Percentiles rank a stretch among this genome's conserved stretches.
These are phyloP conservation scores for Penicillium thymicola DNA, from an alignment of 2,329 filamentous ascomycete genomes.

Conservation along the genomic window DNA sequence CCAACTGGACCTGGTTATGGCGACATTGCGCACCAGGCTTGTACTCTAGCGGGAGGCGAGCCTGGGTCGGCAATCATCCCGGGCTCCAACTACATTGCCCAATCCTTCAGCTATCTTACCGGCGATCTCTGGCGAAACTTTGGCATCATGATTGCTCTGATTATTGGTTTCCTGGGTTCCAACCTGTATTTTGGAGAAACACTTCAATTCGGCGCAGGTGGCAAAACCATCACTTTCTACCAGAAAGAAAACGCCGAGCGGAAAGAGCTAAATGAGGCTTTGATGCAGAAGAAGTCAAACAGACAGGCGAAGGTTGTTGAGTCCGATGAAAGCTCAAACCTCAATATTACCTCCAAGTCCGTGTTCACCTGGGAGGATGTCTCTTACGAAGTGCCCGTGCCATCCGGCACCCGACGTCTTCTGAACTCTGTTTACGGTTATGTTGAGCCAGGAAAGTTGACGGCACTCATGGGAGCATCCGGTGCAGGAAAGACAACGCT, in stretches of 20 bases:
- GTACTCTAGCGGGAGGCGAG: conserved; percentile 70
- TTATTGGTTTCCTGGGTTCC: conserved; percentile 34
- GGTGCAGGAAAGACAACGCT: conserved; percentile 84
- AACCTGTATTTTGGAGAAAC: conserved; percentile 42
- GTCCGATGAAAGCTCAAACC: conserved; percentile 42
- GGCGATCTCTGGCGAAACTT: conserved; percentile 67
- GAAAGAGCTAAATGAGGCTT: conserved; percentile 35
- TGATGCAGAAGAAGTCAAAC: conserved; percentile 41
- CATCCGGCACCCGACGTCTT: conserved; percentile 45
- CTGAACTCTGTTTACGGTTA: conserved; percentile 49
- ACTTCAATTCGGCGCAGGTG: conserved; percentile 40
- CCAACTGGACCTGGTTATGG: conserved; percentile 68
- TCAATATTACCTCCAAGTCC: conserved; percentile 54
- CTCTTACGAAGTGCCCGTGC: conserved; percentile 50
- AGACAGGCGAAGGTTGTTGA: conserved; percentile 34
- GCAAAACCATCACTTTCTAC: conserved; percentile 43
- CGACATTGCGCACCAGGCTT: conserved; percentile 72
- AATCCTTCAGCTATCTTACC: conserved; percentile 64
- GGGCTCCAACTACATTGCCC: conserved; percentile 66
- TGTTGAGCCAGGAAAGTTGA: conserved; percentile 50
- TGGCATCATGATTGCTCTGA: conserved; percentile 39
- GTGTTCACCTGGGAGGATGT: conserved; percentile 55
- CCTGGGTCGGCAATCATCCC: conserved; percentile 62
- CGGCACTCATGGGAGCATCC: conserved; percentile 52
- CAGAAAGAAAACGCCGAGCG: conserved; percentile 40